These are phyloP conservation scores for Candida anutae DNA, from an alignment of 1,139 yeast species.

Conservation along the genomic window DNA sequence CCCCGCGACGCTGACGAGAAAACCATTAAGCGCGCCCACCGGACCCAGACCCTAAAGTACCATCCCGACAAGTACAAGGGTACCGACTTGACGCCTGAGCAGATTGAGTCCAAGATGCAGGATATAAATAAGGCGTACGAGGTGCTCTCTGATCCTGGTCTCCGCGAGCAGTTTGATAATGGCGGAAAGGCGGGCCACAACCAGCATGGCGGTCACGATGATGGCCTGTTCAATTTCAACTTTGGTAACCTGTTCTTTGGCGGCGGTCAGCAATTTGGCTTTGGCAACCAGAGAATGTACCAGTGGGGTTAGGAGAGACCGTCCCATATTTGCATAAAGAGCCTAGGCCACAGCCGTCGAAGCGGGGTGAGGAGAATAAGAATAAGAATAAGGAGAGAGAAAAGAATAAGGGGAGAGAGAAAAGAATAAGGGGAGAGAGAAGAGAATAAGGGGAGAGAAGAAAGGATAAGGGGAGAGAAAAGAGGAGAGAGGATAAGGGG, in stretches of 20 bases:
- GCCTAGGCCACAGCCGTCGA: no score
- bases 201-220: slow-evolving; percentile 5
- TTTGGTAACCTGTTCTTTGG: slow-evolving; percentile 7
- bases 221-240: slow-evolving; percentile 2
- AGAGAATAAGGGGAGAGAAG: no score
- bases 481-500: no score
- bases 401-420: no score
- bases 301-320: no score
- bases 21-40: slow-evolving; percentile 75
- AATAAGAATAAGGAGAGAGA: no score
- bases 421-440: no score
- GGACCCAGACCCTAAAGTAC: slow-evolving; percentile 67
- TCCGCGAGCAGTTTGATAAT: slow-evolving; percentile 56
- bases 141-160: slow-evolving; percentile 60
- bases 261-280: slow-evolving; percentile 1
- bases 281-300: background rate
- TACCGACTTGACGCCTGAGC: slow-evolving; percentile 57
- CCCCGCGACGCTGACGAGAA: slow-evolving; percentile 59
- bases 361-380: no score
- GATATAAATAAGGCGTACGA: slow-evolving; percentile 93
- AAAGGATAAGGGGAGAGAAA: no score
- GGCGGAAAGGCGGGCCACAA: slow-evolving; percentile 27
- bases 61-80: slow-evolving; percentile 88
- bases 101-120: slow-evolving; percentile 80
- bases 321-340: no score